These are phyloP conservation scores for Sugiyamaella paludigena DNA, from an alignment of 1,139 yeast species.

Conservation along the genomic window DNA sequence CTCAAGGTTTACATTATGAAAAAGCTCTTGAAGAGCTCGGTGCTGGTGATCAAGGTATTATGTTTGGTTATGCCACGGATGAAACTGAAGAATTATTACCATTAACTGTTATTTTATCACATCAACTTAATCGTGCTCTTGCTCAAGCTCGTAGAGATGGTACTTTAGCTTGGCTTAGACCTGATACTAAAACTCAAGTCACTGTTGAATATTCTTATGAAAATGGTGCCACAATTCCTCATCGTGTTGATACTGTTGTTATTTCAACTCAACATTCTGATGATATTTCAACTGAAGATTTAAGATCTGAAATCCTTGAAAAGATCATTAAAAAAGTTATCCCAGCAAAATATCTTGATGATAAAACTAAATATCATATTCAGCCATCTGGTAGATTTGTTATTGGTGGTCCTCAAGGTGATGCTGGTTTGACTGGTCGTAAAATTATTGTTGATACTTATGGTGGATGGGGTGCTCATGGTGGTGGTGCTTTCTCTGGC, in stretches of 20 bases:
- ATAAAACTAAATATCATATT: constrained; percentile 93
- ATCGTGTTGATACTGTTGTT: constrained; percentile 96
- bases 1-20: constrained; percentile 98
- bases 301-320: constrained; percentile 71
- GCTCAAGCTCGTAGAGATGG: constrained; percentile 98
- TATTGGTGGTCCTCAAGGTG: constrained; percentile 99
- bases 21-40: constrained; percentile 96
- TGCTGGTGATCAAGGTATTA: constrained; percentile 99
- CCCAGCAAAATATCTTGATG: constrained; percentile 87
- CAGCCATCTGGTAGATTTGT: constrained; percentile 99
- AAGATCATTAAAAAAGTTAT: constrained; percentile 89
- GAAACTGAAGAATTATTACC: constrained; percentile 98
- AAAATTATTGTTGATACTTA: constrained; percentile 98
- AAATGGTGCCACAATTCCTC: constrained; percentile 91
- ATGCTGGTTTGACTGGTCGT: constrained; percentile 99
- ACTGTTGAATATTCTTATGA: constrained; percentile 94
- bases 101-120: constrained; percentile 89
- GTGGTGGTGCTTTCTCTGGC: constrained; percentile 99
- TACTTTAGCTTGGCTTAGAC: constrained; percentile 93
- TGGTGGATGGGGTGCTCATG: constrained; percentile 99
- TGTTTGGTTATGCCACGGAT: constrained; percentile 99
- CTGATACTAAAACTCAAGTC: constrained; percentile 99
- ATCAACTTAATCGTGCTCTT: constrained; percentile 93
- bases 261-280: constrained; percentile 98
- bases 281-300: constrained; percentile 86